Percentiles rank a stretch among this genome's conserved stretches.
Conservation (phyloP, 2,329 filamentous ascomycete species). For the Aspergillus sp. region DNA sequence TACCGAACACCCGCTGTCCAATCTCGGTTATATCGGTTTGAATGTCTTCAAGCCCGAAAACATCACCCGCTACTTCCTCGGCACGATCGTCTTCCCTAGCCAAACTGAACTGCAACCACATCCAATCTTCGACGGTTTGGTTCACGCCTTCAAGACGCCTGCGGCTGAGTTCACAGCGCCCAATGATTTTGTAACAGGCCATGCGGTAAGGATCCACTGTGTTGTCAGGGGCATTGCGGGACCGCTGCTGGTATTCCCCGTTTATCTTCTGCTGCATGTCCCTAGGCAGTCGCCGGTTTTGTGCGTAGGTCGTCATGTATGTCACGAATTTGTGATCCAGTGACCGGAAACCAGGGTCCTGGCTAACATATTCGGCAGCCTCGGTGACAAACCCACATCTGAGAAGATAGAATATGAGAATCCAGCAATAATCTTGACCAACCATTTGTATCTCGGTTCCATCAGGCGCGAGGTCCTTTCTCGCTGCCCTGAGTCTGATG, state of each 20-base stretch:
- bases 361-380: slow-evolving; percentile 81
- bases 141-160: slow-evolving; percentile 58
- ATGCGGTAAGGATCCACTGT: slow-evolving; percentile 92
- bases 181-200: slow-evolving; percentile 97
- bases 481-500: slow-evolving; percentile 73
- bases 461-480: slow-evolving; percentile 82
- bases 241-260: slow-evolving; percentile 83
- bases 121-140: slow-evolving; percentile 64
- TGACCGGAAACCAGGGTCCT: slow-evolving; percentile 78
- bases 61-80: slow-evolving; percentile 62
- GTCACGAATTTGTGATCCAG: slow-evolving; percentile 87
- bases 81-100: slow-evolving; percentile 61
- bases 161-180: slow-evolving; percentile 64
- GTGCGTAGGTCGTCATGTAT: slow-evolving; percentile 82
- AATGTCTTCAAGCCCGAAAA: slow-evolving; percentile 66
- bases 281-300: slow-evolving; percentile 72
- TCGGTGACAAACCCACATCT: slow-evolving; percentile 81
- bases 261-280: slow-evolving; percentile 84
- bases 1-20: slow-evolving; percentile 85
- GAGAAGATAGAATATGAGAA: slow-evolving; percentile 87
- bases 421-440: slow-evolving; percentile 85
- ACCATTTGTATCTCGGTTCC: slow-evolving; percentile 77
- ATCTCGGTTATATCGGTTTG: slow-evolving; percentile 83
- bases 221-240: slow-evolving; percentile 79
- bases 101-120: slow-evolving; percentile 65